Evolutionary conservation across 306 rosid genomes (phyloP), one percentile per base, ranked within the genome.

Genomic region (Luffa aegyptiaca): DNA sequence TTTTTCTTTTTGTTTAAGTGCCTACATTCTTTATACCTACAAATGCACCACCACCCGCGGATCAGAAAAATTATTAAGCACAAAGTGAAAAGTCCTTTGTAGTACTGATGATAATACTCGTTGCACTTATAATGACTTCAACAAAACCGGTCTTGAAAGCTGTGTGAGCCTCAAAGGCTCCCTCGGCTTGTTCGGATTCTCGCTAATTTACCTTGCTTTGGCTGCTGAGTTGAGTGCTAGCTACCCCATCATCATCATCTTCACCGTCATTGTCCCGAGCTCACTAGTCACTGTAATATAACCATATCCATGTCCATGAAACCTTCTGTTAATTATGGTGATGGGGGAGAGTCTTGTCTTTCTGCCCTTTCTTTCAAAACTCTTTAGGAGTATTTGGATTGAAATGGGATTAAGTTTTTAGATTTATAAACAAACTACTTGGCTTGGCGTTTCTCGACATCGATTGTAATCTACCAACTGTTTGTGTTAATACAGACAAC

Each of bases 1-100:
- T 53, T 49, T 72, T 66, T n/a, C 5, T 89, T 91, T 89, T 90
- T 9, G 48, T 26, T 59, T 20, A 82, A 83, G 86, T 83, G 57
- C 71, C 83, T 37, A 74, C 46, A 63, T 82, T 71, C 1, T 58
- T 70, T 51, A 61, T 48, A 77, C 20, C 49, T 56, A 12, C 79
- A 33, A 52, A 20, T 76, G 36, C 68, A 76, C 68, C 68, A 57
- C 35, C 71, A 5, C 8, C 44, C 17, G 31, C 2, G 69, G 77
- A 56, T 59, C 74, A 10, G 61, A 68, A 37, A 77, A 69, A 13
- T 33, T 37, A 37, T 7, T 18, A 61, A 45, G 71, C 26, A 74
- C 71, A 53, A 49, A 46, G 58, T 41, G 81, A 76, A 80, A 78
- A 49, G 66, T 39, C 16, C 77, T 31, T 26, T 73, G 59, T 48